phyloP scores from a whole-genome alignment of 352 stramenopile genomes.

The Phytophthora pseudosyringae region DNA sequence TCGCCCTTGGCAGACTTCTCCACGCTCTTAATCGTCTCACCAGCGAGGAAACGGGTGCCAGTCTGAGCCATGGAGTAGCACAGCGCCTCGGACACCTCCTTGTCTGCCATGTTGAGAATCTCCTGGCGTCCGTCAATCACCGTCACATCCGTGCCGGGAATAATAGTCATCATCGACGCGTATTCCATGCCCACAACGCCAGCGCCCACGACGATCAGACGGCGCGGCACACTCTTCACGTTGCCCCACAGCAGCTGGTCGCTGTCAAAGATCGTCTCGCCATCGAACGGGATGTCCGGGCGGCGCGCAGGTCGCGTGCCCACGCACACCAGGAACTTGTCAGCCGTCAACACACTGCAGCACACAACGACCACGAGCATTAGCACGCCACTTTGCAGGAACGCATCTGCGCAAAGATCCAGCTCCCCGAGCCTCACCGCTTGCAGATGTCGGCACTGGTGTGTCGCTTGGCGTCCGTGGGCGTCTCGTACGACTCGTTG shows the following conservation, averaged over 20 bases:
- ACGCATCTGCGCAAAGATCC: not conserved
- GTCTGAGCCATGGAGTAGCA: conserved; percentile 91
- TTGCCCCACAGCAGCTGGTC: conserved; percentile 87
- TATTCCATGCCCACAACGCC: conserved; percentile 94
- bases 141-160: conserved; percentile 89
- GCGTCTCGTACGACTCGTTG: conserved; percentile 83
- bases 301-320: conserved; percentile 84
- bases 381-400: not conserved
- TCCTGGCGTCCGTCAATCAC: conserved; percentile 89
- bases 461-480: conserved; percentile 79
- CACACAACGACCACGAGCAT: not conserved
- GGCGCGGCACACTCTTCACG: conserved; percentile 74
- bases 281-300: conserved; percentile 88
- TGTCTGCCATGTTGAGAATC: conserved; percentile 90
- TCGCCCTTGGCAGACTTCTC: conserved; percentile 67
- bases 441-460: conserved; percentile 85
- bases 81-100: conserved; percentile 86
- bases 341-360: conserved; percentile 76
- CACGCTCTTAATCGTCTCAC: conserved; percentile 82
- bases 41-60: conserved; percentile 85
- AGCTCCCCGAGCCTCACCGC: conserved; percentile 40
- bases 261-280: conserved; percentile 85
- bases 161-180: conserved; percentile 92
- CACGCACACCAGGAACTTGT: conserved; percentile 89
- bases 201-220: conserved; percentile 82